phyloP scores from a whole-genome alignment of 2,329 filamentous ascomycete species.

The Geosmithia morbida region DNA sequence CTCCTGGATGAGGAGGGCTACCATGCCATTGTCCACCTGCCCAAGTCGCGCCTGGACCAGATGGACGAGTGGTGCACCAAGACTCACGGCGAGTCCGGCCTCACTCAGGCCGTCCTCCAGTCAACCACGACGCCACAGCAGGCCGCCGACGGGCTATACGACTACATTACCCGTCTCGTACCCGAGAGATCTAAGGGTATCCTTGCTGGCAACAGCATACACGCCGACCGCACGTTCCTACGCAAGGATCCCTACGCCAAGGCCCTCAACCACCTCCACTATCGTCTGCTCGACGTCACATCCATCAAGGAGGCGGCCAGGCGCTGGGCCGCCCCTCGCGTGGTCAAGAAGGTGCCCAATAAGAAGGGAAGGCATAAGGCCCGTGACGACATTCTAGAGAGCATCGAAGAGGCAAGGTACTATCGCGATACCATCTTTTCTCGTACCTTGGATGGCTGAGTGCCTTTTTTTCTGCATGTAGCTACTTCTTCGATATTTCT shows the following conservation, averaged over 20 bases:
- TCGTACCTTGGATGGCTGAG: slow-evolving; percentile 9
- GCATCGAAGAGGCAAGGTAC: slow-evolving; percentile 79
- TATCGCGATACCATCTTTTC: slow-evolving; percentile 61
- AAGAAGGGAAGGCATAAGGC: slow-evolving; percentile 76
- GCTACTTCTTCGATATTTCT: not conserved
- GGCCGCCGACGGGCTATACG: slow-evolving; percentile 59
- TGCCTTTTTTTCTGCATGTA: not conserved
- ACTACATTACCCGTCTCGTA: slow-evolving; percentile 62
- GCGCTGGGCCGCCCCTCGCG: slow-evolving; percentile 49
- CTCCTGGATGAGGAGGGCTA: slow-evolving; percentile 65
- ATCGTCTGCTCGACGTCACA: slow-evolving; percentile 86
- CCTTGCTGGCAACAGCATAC: slow-evolving; percentile 84
- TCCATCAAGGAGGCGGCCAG: slow-evolving; percentile 79
- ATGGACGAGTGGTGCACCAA: slow-evolving; percentile 86
- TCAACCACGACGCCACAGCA: slow-evolving; percentile 58
- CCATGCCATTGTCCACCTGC: slow-evolving; percentile 65
- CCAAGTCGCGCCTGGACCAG: slow-evolving; percentile 50
- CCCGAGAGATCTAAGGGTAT: slow-evolving; percentile 53
- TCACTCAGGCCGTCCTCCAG: slow-evolving; percentile 60
- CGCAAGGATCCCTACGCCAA: slow-evolving; percentile 56
- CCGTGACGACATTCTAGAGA: slow-evolving; percentile 82
- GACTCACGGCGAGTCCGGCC: slow-evolving; percentile 68
- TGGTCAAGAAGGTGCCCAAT: slow-evolving; percentile 43
- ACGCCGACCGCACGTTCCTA: slow-evolving; percentile 77
- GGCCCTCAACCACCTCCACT: slow-evolving; percentile 67